A percentile compares a stretch with the other conserved stretches of the same genome.
Conservation (phyloP, 2,329 filamentous ascomycete species). For the Colletotrichum lindemuthianum region DNA sequence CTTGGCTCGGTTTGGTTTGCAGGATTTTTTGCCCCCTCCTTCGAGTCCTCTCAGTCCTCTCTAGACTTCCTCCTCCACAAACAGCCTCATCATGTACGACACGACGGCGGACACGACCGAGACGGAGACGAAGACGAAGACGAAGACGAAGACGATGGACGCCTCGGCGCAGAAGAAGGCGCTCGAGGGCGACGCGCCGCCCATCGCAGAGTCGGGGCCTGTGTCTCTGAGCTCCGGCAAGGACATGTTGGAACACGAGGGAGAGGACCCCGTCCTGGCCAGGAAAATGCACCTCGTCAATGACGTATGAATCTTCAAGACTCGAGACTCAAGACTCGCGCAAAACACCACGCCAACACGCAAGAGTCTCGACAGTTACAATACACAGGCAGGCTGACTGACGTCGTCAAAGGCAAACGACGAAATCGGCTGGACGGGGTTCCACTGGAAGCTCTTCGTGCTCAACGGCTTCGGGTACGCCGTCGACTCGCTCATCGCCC, state of each 20-base stretch:
- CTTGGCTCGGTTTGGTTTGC: not conserved
- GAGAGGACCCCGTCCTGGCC: constrained; percentile 69
- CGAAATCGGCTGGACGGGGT: constrained; percentile 69
- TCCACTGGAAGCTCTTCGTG: constrained; percentile 69
- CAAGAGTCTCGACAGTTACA: not conserved
- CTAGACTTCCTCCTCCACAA: not conserved
- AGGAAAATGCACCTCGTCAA: constrained; percentile 77
- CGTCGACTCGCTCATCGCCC: constrained; percentile 57
- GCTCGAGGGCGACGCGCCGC: constrained; percentile 16
- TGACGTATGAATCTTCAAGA: constrained; percentile 57
- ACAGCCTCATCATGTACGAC: not conserved
- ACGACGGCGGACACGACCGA: no score
- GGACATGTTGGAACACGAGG: constrained; percentile 67
- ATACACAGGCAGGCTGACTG: not conserved
- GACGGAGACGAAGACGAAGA: no score
- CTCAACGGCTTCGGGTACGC: constrained; percentile 69
- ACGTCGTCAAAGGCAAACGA: constrained; percentile 56
- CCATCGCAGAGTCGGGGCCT: constrained; percentile 9
- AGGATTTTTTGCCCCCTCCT: not conserved
- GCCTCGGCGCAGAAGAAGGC: constrained; percentile 18
- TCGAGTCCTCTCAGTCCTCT: not conserved
- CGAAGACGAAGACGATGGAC: constrained; percentile 10
- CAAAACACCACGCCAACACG: not conserved
- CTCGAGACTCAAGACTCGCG: not conserved
- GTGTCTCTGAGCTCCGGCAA: constrained; percentile 39